Evolutionary conservation across 106 monocot species (phyloP), one percentile per base, ranked within the genome.

Genomic region (Phalaenopsis aphrodite): DNA sequence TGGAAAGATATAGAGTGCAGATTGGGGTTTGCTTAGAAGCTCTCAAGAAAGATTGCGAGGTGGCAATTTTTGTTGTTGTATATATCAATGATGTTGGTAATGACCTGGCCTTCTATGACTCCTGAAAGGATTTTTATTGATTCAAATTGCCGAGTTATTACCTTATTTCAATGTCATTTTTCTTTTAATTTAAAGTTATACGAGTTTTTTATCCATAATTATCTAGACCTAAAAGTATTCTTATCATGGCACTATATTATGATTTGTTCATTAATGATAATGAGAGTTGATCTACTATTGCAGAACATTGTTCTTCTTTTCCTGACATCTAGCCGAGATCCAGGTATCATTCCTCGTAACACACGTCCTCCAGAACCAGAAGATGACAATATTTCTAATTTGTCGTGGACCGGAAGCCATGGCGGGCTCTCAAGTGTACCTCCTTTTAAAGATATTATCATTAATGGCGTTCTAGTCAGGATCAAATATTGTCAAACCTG

Each of bases 331-430:
- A 42, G 84, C 42, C 78, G 84, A 56, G 87, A 87, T 79, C 87
- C 87, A 15, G 87, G 87, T 39, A 87, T 87, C 47, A 37, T 87
- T 65, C 84, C 87, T 56, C 87, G 84, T 79, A 86, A 77, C n/a
- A 19, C 76, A 39, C 58, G 57, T 64, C 80, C 83, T 80, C 86
- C 83, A 47, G 83, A 83, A 48, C 80, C 77, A 47, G 86, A 84
- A 77, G 37, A 55, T 69, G 48, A 77, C 55, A 10, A 55, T 9
- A 10, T 58, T 41, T 78, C 49, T 49, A 76, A 58, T 78, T 78
- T 58, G 57, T 55, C 55, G 24, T 56, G 55, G 41, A 42, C 78
- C 7, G 78, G 57, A 58, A 58, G 57, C 23, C 78, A 78, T 41
- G 18, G 41, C 41, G 56, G 38, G 10, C 78, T 56, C 55, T 58